These are phyloP conservation scores for Nepenthes gracilis DNA, from an alignment of 148 eudicot genomes.

Conservation along the genomic window DNA sequence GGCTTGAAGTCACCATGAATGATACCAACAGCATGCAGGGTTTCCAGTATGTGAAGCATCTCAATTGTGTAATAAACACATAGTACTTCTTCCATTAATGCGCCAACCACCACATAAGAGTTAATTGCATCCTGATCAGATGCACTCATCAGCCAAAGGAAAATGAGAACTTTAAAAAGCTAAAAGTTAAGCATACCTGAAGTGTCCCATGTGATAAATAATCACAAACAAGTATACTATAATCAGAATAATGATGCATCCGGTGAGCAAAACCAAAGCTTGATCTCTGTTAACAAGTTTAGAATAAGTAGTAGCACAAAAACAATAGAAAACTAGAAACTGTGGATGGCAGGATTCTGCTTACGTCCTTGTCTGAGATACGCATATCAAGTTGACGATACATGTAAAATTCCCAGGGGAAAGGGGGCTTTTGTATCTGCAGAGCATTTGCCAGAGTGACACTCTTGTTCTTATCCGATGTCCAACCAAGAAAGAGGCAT, in stretches of 20 bases:
- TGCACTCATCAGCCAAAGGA: constrained; percentile 5
- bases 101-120: constrained; percentile 48
- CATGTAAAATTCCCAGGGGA: constrained; percentile 96
- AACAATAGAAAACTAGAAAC: not conserved
- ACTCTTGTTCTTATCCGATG: not conserved
- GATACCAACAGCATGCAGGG: constrained; percentile 59
- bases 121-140: constrained; percentile 85
- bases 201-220: constrained; percentile 82
- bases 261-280: constrained; percentile 73
- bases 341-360: constrained; percentile 11
- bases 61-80: constrained; percentile 92
- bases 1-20: constrained; percentile 98
- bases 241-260: constrained; percentile 80
- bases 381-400: constrained; percentile 84
- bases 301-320: constrained; percentile 12
- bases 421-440: constrained; percentile 88
- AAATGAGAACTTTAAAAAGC: not conserved
- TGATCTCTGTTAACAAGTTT: constrained; percentile 41
- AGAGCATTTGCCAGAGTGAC: constrained; percentile 4
- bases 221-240: constrained; percentile 76
- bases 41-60: constrained; percentile 84
- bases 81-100: constrained; percentile 76
- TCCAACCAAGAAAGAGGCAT: constrained; percentile 2
- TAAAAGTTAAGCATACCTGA: constrained; percentile 42
- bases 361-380: constrained; percentile 51